These are phyloP conservation scores for Acanthamoeba healyi DNA, from an alignment of 208 protist genomes.

Conservation along the genomic window DNA sequence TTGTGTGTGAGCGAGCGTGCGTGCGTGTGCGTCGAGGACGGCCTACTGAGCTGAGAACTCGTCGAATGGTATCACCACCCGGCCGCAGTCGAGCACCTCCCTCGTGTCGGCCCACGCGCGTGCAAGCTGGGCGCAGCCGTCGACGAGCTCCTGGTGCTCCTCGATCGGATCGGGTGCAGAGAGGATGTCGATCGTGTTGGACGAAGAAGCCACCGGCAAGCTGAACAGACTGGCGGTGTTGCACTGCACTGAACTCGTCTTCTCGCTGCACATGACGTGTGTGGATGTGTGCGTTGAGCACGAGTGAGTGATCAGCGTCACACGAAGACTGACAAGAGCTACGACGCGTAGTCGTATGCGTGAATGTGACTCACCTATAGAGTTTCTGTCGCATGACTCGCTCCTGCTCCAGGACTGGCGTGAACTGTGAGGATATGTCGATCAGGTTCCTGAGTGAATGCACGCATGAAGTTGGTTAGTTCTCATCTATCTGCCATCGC, in stretches of 20 bases:
- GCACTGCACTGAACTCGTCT: background rate
- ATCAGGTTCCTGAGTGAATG: background rate
- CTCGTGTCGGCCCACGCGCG: background rate
- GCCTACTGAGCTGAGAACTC: background rate
- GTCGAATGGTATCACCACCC: conserved; percentile 36
- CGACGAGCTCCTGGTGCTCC: background rate
- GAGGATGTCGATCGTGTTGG: background rate
- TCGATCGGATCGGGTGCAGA: background rate
- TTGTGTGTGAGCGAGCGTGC: background rate
- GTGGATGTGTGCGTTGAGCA: too few relatives aligned
- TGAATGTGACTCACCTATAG: background rate
- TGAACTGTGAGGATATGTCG: conserved; percentile 3
- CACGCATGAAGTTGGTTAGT: background rate
- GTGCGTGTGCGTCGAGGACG: background rate
- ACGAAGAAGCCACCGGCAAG: background rate
- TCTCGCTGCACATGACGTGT: background rate
- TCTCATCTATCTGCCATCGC: background rate
- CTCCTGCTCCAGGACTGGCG: conserved; percentile 1
- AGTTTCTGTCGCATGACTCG: background rate
- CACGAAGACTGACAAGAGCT: too few relatives aligned
- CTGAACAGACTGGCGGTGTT: background rate
- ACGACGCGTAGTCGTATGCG: too few relatives aligned
- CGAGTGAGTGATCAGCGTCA: too few relatives aligned
- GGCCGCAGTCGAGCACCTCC: conserved; percentile 10
- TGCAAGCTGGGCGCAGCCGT: background rate